phyloP scores from a whole-genome alignment of 129 eudicot genomes.

The Oenanthe sinensis region DNA sequence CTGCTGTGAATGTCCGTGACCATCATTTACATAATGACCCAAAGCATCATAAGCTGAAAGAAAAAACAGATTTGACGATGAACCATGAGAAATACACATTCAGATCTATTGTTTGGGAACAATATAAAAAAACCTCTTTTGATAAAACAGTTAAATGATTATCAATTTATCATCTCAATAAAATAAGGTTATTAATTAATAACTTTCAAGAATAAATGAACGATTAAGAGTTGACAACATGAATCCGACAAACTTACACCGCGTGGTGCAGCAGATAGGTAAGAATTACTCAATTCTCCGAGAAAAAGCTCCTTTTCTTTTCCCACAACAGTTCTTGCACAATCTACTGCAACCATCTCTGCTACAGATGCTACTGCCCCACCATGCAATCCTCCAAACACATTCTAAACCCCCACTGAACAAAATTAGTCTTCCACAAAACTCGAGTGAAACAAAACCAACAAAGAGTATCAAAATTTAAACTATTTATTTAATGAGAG shows the following conservation, averaged over 20 bases:
- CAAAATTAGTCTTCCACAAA: not conserved
- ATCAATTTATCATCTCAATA: not conserved
- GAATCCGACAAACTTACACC: constrained; percentile 31
- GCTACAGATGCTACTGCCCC: constrained; percentile 78
- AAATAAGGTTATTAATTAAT: not conserved
- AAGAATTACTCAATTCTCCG: constrained; percentile 64
- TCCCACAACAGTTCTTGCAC: constrained; percentile 85
- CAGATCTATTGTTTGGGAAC: not conserved
- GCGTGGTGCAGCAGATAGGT: constrained; percentile 57
- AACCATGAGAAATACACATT: not conserved
- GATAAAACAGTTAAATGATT: not conserved
- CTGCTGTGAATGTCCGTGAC: not conserved
- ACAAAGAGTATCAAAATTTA: not conserved
- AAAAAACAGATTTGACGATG: not conserved
- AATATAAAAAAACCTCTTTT: not conserved
- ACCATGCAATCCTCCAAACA: constrained; percentile 65
- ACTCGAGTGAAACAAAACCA: not conserved
- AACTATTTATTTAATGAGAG: not conserved
- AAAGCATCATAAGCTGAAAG: not conserved
- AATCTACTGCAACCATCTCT: constrained; percentile 53
- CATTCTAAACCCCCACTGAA: constrained; percentile 36
- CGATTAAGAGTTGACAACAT: not conserved
- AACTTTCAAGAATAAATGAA: not conserved
- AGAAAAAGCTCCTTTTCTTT: constrained; percentile 71
- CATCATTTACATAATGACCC: not conserved